Evolutionary conservation across 2,329 filamentous ascomycete genomes (phyloP), one percentile per base, ranked within the genome.

Genomic region (Xylariaceae sp.): DNA sequence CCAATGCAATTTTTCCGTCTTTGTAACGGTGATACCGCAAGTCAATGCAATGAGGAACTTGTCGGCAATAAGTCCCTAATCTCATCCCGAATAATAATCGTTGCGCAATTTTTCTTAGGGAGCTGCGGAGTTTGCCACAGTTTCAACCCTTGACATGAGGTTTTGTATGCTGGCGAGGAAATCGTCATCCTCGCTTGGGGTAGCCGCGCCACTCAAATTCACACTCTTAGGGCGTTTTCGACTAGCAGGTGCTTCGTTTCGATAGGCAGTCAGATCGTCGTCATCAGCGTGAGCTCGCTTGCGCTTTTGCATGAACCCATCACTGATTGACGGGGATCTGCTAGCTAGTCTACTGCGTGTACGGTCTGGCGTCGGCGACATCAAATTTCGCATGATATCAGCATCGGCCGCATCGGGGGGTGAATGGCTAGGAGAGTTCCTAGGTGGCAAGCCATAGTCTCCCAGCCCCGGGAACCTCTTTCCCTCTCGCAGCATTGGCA

Each of bases 401-500:
- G 38, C 18, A 15, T 45, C 36, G 15, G 45, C 32, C 17, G 39
- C 18, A n/a, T 44, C 32, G n/a, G 47, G 30, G n/a, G 51, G 58
- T 18, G 60, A 62, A 33, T 56, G 48, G 27, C 46, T 58, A 1
- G 59, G 56, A 10, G 61, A 55, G 11, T 55, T 35, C 33, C 47
- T 44, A 18, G 58, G 52, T 11, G 58, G 57, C 22, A 72, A 45
- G 2, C 70, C 70, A 33, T 68, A 72, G 48, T 65, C 61, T 17
- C 72, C 69, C 2, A 71, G 52, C 2, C 68, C 68, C 1, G 65
- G 58, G 47, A 68, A 71, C 6, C 68, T 67, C 52, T 69, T 72
- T 22, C 70, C 70, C 41, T 71, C 68, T 47, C 67, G 64, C 38
- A 72, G 60, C 57, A 76, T 71, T 22, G 77, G 72, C 33, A 71